Base-by-base conservation (phyloP, 2,329 filamentous ascomycete genomes). In the Trichoderma simmonsii region DNA sequence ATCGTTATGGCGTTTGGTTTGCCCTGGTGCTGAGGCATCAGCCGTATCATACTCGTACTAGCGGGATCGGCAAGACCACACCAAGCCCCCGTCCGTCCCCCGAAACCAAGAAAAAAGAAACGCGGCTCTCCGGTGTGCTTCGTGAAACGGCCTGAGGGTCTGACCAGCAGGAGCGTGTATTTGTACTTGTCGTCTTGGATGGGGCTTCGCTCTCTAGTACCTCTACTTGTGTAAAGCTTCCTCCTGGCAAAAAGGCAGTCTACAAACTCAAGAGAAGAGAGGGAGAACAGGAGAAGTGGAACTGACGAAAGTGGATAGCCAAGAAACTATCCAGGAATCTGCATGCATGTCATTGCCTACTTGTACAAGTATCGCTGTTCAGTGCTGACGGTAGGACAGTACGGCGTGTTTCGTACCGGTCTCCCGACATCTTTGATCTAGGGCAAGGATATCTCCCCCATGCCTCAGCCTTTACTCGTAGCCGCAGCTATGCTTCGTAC, bases 291-390 rank as follows among this genome's bases (percentile, higher is more conserved):
- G 65, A 48, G 54, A 60, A 68, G 65, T 28, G 65, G 65, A 67
- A 66, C n/a, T 26, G 30, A 56, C 18, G 15, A 39, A 36, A 24
- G 59, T 34, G 59, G 59, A 34, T n/a, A 32, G 56, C 39, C 9
- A 26, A 12, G 30, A 32, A 12, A n/a, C 54, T 24, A 60, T 60
- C 65, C 65, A 68, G 65, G 65, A 68, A 68, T 60, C 54, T 68
- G 65, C 65, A 68, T 68, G 65, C 65, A 68, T 59, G 56, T 68
- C 65, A 68, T 68, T 60, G 65, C 65, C 56, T n/a, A 56, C 51
- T 32, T 59, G 56, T 59, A 51, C 43, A 51, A 51, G 48, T 59
- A 60, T 60, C 54, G 65, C 56, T 24, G 34, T 30, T 68, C 65
- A n/a, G 36, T 34, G 65, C 65, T 68, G 65, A 68, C 65, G 43